A percentile compares a stretch with the other conserved stretches of the same genome.
These are phyloP conservation scores for Endocalyx cinctus DNA, from an alignment of 2,329 filamentous ascomycete species.

Conservation along the genomic window DNA sequence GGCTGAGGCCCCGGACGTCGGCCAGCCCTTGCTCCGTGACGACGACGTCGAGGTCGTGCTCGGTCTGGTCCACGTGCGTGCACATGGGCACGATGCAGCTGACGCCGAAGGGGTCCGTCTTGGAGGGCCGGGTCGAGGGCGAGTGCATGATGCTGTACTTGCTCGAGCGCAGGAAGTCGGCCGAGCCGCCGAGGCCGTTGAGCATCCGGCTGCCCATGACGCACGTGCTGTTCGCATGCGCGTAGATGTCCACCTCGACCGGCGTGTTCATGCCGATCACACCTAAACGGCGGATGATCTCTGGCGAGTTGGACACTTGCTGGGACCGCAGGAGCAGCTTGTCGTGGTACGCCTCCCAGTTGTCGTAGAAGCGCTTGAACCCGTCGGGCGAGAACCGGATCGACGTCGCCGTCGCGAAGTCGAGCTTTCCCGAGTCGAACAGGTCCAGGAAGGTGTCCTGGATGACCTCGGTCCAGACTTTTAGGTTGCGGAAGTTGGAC, in stretches of 20 bases:
- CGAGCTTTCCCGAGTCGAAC: slow-evolving; percentile 80
- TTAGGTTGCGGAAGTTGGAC: slow-evolving; percentile 80
- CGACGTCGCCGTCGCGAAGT: slow-evolving; percentile 86
- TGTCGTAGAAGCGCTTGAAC: slow-evolving; percentile 85
- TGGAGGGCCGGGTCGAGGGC: slow-evolving; percentile 72
- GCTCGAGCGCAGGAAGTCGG: slow-evolving; percentile 65
- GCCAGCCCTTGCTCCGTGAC: slow-evolving; percentile 74
- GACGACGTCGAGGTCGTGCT: slow-evolving; percentile 86
- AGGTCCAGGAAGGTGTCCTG: slow-evolving; percentile 92
- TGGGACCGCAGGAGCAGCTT: slow-evolving; percentile 86
- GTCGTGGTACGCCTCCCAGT: slow-evolving; percentile 73
- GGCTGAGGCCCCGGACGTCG: slow-evolving; percentile 76
- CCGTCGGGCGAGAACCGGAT: slow-evolving; percentile 88
- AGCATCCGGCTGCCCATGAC: slow-evolving; percentile 83
- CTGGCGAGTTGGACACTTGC: slow-evolving; percentile 81
- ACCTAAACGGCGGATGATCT: slow-evolving; percentile 82
- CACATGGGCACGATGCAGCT: slow-evolving; percentile 91
- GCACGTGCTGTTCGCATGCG: slow-evolving; percentile 85
- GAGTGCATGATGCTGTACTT: slow-evolving; percentile 94
- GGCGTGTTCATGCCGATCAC: slow-evolving; percentile 95
- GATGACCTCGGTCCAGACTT: slow-evolving; percentile 90
- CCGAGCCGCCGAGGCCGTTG: slow-evolving; percentile 68
- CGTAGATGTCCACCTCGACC: slow-evolving; percentile 91
- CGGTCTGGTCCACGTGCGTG: slow-evolving; percentile 88
- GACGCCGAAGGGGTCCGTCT: slow-evolving; percentile 77